Evolutionary conservation across 2,329 filamentous ascomycete species (phyloP).

Genomic region (Ophiostoma ips): DNA sequence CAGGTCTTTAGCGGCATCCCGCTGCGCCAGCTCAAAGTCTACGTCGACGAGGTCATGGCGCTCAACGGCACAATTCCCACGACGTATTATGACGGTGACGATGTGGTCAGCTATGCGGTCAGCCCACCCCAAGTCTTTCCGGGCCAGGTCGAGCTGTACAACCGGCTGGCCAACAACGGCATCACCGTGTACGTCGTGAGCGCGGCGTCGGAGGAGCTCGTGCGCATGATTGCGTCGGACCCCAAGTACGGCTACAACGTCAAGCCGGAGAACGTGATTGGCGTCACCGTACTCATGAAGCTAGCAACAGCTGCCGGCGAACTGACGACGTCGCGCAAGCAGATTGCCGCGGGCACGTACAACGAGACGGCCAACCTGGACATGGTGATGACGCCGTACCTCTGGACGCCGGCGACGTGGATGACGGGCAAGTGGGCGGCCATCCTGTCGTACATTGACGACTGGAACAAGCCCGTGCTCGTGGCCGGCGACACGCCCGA

Average conservation of each 20-base stretch:
- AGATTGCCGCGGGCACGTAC: neutral
- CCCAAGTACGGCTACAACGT: conserved; percentile 1
- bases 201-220: neutral
- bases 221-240: neutral
- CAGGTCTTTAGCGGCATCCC: neutral
- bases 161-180: neutral
- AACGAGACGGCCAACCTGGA: neutral
- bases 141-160: neutral
- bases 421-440: neutral
- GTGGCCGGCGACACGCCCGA: neutral
- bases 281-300: neutral
- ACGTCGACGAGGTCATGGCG: neutral
- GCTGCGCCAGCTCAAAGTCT: neutral
- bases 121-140: neutral
- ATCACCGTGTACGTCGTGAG: neutral
- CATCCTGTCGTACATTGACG: neutral
- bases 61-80: neutral
- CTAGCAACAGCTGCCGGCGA: neutral
- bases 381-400: neutral
- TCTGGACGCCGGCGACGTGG: neutral
- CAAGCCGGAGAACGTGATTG: neutral
- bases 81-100: neutral
- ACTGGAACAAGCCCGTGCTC: neutral
- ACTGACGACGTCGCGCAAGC: neutral
- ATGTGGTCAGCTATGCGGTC: neutral